A percentile compares a stretch with the other conserved stretches of the same genome.
Evolutionary conservation across 305 asterid species (phyloP).

Genomic region (Fraxinus velutina): DNA sequence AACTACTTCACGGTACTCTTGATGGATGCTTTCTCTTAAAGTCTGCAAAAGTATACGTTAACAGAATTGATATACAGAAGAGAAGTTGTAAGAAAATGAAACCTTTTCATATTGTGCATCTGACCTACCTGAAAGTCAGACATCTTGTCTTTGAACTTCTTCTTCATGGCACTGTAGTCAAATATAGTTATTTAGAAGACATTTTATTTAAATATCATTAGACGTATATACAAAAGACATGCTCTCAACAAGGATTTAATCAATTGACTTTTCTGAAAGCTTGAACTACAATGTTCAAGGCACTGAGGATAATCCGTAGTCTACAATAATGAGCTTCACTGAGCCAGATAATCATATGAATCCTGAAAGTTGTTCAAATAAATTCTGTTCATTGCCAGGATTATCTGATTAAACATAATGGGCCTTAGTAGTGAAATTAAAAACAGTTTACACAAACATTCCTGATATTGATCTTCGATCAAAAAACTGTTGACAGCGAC

Average conservation of each 20-base stretch:
- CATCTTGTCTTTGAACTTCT: conserved; percentile 88
- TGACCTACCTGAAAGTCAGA: conserved; percentile 63
- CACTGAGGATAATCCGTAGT: not conserved
- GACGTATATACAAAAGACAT: not conserved
- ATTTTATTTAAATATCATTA: not conserved
- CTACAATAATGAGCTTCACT: not conserved
- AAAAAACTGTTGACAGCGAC: not conserved
- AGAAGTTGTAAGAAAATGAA: not conserved
- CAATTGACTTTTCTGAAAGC: not conserved
- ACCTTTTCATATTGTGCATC: conserved; percentile 17
- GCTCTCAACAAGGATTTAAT: not conserved
- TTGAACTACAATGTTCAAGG: not conserved
- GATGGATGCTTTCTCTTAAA: conserved; percentile 87
- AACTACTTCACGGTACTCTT: conserved; percentile 94
- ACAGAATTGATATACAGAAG: conserved; percentile 19
- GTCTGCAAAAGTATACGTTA: conserved; percentile 47
- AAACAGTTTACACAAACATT: not conserved
- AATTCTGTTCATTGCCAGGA: not conserved
- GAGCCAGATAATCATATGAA: not conserved
- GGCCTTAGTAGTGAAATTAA: not conserved
- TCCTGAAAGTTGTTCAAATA: not conserved
- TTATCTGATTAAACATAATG: not conserved
- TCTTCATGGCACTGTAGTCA: conserved; percentile 77
- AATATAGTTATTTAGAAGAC: conserved; percentile 20
- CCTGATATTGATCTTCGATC: not conserved